Percentiles rank a stretch among this genome's conserved stretches.
These are phyloP conservation scores for Pseudofabraea citricarpa DNA, from an alignment of 2,329 filamentous ascomycete species.

Conservation along the genomic window DNA sequence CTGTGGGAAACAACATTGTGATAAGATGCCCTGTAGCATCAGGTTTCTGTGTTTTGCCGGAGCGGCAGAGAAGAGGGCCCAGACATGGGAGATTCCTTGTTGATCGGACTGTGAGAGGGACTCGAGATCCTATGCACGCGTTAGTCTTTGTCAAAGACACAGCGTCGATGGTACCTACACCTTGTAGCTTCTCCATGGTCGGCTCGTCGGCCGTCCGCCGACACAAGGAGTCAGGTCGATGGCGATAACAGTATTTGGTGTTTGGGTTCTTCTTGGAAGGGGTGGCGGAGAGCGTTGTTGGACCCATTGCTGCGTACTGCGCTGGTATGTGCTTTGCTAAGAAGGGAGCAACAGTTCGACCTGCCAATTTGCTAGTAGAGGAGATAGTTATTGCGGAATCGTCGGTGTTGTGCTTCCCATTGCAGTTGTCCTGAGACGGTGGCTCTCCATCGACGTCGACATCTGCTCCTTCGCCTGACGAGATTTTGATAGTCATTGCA, in stretches of 20 bases:
- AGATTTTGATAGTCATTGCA: slow-evolving; percentile 11
- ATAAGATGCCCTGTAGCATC: slow-evolving; percentile 93
- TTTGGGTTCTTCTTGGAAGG: slow-evolving; percentile 56
- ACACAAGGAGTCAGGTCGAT: slow-evolving; percentile 91
- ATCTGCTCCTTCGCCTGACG: slow-evolving; percentile 6
- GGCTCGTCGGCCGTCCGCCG: slow-evolving; percentile 87
- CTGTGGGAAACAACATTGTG: slow-evolving; percentile 96
- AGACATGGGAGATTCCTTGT: slow-evolving; percentile 93
- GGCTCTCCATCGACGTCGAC: slow-evolving; percentile 13
- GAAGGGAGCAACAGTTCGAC: slow-evolving; percentile 54
- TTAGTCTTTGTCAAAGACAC: not conserved
- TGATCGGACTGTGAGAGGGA: slow-evolving; percentile 79
- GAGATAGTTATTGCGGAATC: slow-evolving; percentile 21
- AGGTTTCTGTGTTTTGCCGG: slow-evolving; percentile 90
- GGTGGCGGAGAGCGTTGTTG: slow-evolving; percentile 32
- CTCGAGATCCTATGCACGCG: slow-evolving; percentile 63
- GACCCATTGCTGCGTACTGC: slow-evolving; percentile 76
- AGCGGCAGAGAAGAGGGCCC: slow-evolving; percentile 95
- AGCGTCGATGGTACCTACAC: slow-evolving; percentile 47
- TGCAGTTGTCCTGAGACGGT: slow-evolving; percentile 21
- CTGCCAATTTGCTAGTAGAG: slow-evolving; percentile 23
- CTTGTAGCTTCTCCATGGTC: slow-evolving; percentile 92
- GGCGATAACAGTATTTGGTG: slow-evolving; percentile 93
- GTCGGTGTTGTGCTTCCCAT: slow-evolving; percentile 12
- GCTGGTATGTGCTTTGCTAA: slow-evolving; percentile 85